phyloP scores from a whole-genome alignment of 495 filamentous ascomycete species.

The Hypoxylon cercidicola region DNA sequence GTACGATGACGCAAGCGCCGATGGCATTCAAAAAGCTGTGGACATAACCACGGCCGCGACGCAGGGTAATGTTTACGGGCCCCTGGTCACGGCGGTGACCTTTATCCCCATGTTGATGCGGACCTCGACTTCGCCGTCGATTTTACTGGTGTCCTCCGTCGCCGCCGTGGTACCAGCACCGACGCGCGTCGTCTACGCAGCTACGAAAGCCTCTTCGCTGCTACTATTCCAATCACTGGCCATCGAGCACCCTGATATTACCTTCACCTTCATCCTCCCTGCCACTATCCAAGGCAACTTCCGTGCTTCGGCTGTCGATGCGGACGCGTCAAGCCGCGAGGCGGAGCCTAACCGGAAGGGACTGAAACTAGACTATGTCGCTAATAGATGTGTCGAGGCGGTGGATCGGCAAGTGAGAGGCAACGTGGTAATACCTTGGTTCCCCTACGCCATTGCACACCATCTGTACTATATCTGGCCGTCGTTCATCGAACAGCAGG shows the following conservation, averaged over 20 bases:
- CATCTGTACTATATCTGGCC: conserved; percentile 47
- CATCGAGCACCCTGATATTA: conserved; percentile 45
- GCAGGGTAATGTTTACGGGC: conserved; percentile 44
- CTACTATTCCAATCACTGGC: conserved; percentile 47
- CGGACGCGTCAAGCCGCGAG: conserved; percentile 11
- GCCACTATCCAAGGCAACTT: conserved; percentile 48
- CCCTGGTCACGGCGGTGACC: conserved; percentile 35
- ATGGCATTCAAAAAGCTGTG: conserved; percentile 34
- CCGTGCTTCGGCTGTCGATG: conserved; percentile 46
- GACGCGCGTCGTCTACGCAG: conserved; percentile 46
- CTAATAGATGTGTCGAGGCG: conserved; percentile 35
- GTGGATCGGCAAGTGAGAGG: conserved; percentile 39
- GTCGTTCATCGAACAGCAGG: conserved; percentile 41
- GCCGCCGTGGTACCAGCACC: conserved; percentile 47
- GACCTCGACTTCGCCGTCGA: conserved; percentile 41
- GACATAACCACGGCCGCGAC: conserved; percentile 32
- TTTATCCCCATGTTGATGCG: conserved; percentile 46
- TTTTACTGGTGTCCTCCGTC: conserved; percentile 43
- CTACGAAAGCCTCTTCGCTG: conserved; percentile 46
- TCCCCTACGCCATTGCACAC: conserved; percentile 46
- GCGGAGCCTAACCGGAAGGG: conserved; percentile 37
- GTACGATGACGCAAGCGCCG: conserved; percentile 27
- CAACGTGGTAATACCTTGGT: conserved; percentile 43
- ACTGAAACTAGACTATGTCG: conserved; percentile 43
- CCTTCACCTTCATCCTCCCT: conserved; percentile 42